Evolutionary conservation across 129 eudicot genomes (phyloP).

Genomic region (Flaveria brownii): DNA sequence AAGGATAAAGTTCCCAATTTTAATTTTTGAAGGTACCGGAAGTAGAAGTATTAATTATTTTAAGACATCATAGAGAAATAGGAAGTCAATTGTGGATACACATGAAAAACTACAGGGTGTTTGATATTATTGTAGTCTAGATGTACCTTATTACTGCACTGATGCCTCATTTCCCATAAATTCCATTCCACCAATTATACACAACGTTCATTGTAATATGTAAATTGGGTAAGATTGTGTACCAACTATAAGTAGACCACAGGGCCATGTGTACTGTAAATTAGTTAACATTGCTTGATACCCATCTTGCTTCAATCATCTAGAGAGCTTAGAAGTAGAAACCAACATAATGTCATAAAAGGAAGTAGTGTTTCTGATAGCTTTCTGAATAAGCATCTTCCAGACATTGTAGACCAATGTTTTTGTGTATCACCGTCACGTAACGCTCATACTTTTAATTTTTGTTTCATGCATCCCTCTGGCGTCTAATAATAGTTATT

Average conservation of each 20-base stretch:
- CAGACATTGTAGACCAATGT: background rate
- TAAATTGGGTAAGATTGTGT: constrained; percentile 5
- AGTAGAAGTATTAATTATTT: background rate
- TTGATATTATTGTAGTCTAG: background rate
- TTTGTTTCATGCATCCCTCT: constrained; percentile 16
- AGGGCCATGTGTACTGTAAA: constrained; percentile 8
- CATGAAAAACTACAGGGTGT: background rate
- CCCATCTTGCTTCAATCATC: constrained; percentile 20
- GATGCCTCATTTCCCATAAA: background rate
- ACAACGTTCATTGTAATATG: background rate
- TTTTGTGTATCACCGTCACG: background rate
- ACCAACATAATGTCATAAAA: background rate
- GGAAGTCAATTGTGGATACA: background rate
- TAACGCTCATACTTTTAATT: constrained; percentile 10
- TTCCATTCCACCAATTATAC: constrained; percentile 8
- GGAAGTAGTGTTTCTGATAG: constrained; percentile 1
- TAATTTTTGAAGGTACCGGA: background rate
- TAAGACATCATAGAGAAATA: background rate
- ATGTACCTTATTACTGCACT: background rate
- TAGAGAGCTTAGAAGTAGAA: background rate
- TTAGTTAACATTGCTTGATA: background rate
- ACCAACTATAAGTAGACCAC: background rate
- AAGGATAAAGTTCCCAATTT: background rate
- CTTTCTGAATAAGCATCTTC: constrained; percentile 1
- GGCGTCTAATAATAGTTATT: constrained; percentile 34